phyloP scores from a whole-genome alignment of 1,139 yeast genomes.

The Kodamaea fungicola region DNA sequence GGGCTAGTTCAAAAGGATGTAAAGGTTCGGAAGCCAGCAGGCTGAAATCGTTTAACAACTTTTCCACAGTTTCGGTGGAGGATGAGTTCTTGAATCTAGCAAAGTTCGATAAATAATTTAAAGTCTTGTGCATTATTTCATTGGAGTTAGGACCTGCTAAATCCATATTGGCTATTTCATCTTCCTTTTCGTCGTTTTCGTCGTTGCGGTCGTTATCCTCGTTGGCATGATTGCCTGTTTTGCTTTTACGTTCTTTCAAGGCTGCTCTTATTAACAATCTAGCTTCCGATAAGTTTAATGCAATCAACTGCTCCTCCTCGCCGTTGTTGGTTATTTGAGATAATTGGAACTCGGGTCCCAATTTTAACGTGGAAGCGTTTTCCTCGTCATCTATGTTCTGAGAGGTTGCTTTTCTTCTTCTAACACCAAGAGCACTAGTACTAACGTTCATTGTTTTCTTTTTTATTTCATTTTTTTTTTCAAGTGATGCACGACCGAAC shows the following conservation, averaged over 20 bases:
- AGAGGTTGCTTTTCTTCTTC: conserved; percentile 60
- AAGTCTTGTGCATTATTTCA: conserved; percentile 84
- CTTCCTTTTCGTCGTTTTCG: conserved; percentile 49
- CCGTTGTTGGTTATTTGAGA: conserved; percentile 81
- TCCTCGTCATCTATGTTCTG: conserved; percentile 79
- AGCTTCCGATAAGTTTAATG: conserved; percentile 86
- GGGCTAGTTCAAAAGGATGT: conserved; percentile 96
- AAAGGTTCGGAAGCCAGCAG: conserved; percentile 55
- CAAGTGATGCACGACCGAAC: neutral
- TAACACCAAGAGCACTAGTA: conserved; percentile 81
- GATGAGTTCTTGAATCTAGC: conserved; percentile 90
- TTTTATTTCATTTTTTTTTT: conserved; percentile 1
- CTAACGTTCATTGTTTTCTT: conserved; percentile 67
- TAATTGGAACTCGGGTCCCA: conserved; percentile 90
- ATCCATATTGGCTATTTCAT: conserved; percentile 63
- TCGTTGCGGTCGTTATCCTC: conserved; percentile 27
- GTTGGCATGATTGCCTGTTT: conserved; percentile 19
- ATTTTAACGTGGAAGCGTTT: conserved; percentile 78
- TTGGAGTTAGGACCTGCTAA: conserved; percentile 60
- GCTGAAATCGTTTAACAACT: conserved; percentile 67
- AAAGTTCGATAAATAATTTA: conserved; percentile 81
- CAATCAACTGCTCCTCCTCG: conserved; percentile 69
- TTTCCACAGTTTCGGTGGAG: conserved; percentile 91
- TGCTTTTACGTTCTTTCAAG: conserved; percentile 67
- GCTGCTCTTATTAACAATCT: conserved; percentile 89